Evolutionary conservation across 2,329 filamentous ascomycete genomes (phyloP).

Genomic region (Sporothrix inflata): DNA sequence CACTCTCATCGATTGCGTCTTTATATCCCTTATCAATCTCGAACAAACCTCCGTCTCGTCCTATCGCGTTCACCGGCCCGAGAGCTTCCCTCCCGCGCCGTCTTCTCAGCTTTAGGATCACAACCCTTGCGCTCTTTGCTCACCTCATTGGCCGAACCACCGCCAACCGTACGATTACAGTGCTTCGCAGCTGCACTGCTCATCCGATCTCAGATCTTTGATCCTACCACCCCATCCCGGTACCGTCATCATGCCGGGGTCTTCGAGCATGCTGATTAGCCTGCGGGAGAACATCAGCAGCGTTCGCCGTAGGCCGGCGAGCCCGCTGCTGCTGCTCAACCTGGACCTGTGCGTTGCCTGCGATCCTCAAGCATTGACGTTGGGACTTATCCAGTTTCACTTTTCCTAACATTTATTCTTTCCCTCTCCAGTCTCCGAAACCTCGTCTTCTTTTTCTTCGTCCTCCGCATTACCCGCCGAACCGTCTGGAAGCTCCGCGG

Average conservation of each 20-base stretch:
- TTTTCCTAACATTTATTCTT: not conserved
- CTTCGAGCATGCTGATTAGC: constrained; percentile 71
- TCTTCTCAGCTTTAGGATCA: not conserved
- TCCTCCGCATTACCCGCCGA: constrained; percentile 80
- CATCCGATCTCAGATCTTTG: not conserved
- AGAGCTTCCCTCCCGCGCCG: not conserved
- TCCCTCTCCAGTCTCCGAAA: constrained; percentile 69
- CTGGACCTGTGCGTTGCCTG: constrained; percentile 65
- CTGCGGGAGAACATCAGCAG: constrained; percentile 67
- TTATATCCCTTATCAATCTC: not conserved
- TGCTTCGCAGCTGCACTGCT: not conserved
- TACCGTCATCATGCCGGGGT: constrained; percentile 60
- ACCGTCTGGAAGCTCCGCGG: constrained; percentile 84
- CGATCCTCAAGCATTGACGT: not conserved
- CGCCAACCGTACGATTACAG: not conserved
- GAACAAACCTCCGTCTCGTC: not conserved
- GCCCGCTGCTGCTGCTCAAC: constrained; percentile 64
- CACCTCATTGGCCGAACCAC: not conserved
- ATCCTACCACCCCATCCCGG: not conserved
- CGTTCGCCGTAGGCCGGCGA: constrained; percentile 61
- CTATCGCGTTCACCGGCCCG: not conserved
- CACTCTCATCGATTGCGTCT: not conserved
- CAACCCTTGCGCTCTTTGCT: constrained; percentile 1
- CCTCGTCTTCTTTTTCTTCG: constrained; percentile 84
- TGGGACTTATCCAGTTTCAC: not conserved